These are phyloP conservation scores for Picea glauca DNA, from an alignment of 75 land plant genomes.

Conservation along the genomic window DNA sequence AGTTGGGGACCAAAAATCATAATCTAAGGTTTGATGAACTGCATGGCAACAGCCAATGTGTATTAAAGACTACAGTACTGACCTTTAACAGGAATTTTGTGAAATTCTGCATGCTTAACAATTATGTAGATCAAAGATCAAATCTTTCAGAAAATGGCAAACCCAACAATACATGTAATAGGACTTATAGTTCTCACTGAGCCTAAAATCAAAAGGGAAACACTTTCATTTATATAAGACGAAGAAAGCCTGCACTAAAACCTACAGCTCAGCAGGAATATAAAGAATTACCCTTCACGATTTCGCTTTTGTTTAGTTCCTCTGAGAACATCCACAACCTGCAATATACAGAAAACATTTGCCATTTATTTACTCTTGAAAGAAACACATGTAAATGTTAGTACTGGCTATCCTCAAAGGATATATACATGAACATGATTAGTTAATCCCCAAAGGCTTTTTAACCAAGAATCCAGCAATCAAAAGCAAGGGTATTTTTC, in stretches of 20 bases:
- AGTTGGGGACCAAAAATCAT: background rate
- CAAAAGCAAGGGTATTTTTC: background rate
- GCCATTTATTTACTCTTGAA: background rate
- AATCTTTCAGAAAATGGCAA: background rate
- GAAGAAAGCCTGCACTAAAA: background rate
- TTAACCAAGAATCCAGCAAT: background rate
- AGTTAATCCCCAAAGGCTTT: background rate
- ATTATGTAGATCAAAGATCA: background rate
- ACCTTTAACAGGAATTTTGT: no score
- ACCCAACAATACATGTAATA: background rate
- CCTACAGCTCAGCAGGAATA: background rate
- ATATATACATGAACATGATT: background rate
- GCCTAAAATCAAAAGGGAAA: background rate
- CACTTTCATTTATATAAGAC: background rate
- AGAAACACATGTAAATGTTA: background rate
- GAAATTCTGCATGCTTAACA: no score
- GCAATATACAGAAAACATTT: slow-evolving; percentile 8
- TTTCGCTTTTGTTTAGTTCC: slow-evolving; percentile 86
- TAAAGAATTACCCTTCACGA: slow-evolving; percentile 77
- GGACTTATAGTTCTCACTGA: background rate
- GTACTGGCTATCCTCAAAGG: background rate
- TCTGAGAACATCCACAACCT: slow-evolving; percentile 86
- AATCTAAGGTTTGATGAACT: background rate
- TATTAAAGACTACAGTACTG: background rate
- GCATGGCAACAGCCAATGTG: background rate